Evolutionary conservation across 2,329 filamentous ascomycete genomes (phyloP), one percentile per base, ranked within the genome.

Genomic region (Colletotrichum tropicale): DNA sequence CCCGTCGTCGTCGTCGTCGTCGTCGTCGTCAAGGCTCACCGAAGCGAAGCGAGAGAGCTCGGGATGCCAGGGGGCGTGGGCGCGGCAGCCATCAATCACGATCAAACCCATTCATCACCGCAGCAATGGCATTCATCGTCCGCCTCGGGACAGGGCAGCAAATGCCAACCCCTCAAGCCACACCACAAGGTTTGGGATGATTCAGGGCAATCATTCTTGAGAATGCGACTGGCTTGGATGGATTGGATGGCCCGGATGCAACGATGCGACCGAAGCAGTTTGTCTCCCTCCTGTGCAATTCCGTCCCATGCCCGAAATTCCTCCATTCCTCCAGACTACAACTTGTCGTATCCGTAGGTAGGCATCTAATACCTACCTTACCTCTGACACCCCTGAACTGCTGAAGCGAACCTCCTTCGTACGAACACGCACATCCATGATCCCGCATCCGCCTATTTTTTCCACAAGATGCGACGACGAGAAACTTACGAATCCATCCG

Each of bases 171-270:
- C 38, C 48, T 15, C 43, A 34, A 34, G 38, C 15, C n/a, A 30
- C 24, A 30, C 68, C 24, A 38, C 36, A 72, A 67, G 55, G 62
- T 75, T 72, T 65, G 34, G 70, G 43, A 73, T 68, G 73, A 68
- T 75, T 68, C 73, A 73, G 73, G 64, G 32, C 36, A 73, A 75
- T 65, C 56, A 67, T 32, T 68, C 43, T 48, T 32, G 58, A 58
- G 73, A 75, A 73, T 75, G 73, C 73, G 34, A 65, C 56, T 67
- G 69, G 55, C 34, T 52, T 58, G 70, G 69, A 72, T 68, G 73
- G 62, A 67, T 75, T 72, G 69, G 55, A 67, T 75, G 62, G 72
- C 60, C 73, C 70, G 68, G 62, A 64, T 73, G 70, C 56, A 64
- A 75, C 72, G 38, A 72, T 52, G 56, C 73, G 70, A 64, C 58